Percentiles rank a stretch among this genome's conserved stretches.
Conservation (phyloP, 176 grass and related monocot species). For the Oryza officinalis region DNA sequence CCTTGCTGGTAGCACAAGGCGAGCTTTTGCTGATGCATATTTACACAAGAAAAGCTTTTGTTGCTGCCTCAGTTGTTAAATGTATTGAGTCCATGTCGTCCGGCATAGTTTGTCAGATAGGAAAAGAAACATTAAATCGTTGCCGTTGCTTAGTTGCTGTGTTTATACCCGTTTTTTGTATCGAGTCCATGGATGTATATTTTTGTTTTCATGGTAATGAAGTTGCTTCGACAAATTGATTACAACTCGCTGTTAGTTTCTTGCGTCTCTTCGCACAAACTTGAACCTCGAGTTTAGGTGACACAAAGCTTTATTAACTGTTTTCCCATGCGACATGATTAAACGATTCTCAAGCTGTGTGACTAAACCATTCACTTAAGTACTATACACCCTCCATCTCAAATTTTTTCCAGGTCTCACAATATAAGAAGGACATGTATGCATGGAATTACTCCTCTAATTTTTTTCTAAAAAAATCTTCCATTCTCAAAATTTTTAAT, state of each 20-base stretch:
- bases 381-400: too few species aligned
- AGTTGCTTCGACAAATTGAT: neutral
- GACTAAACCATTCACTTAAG: too few species aligned
- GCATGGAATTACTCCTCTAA: too few species aligned
- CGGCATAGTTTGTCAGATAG: conserved; percentile 5
- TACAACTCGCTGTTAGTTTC: neutral
- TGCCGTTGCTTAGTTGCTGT: conserved; percentile 13
- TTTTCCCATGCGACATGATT: too few species aligned
- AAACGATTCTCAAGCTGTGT: too few species aligned
- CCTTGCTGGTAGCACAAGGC: neutral
- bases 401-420: too few species aligned
- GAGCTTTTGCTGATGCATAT: conserved; percentile 8
- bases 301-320: too few species aligned
- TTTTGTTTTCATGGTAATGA: neutral
- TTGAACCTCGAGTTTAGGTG: too few species aligned
- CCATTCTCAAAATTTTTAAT: too few species aligned
- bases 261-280: neutral
- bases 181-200: neutral
- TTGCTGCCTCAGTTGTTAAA: neutral
- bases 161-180: neutral
- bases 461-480: too few species aligned
- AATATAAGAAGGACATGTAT: too few species aligned
- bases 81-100: neutral
- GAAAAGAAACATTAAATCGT: neutral
- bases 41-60: conserved; percentile 40